Evolutionary conservation across 2,329 filamentous ascomycete species (phyloP).

Genomic region (Trichoderma afroharzianum): DNA sequence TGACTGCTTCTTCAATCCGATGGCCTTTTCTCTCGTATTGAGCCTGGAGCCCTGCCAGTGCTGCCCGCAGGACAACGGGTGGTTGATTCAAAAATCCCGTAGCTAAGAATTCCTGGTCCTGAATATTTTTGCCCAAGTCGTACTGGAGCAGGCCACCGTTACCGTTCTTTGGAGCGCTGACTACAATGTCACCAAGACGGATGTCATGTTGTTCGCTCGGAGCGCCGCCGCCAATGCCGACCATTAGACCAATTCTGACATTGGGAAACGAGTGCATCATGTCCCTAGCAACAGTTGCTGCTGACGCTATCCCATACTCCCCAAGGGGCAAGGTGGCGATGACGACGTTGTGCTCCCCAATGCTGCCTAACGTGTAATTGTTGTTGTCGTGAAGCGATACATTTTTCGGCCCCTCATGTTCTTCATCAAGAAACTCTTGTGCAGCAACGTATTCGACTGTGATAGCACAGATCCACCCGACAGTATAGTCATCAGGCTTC

Average conservation of each 20-base stretch:
- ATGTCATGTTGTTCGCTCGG: background rate
- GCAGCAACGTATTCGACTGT: background rate
- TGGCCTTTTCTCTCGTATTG: background rate
- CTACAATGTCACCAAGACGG: background rate
- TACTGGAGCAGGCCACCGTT: background rate
- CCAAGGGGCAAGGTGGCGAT: background rate
- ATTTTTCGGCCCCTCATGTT: background rate
- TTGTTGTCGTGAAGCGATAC: background rate
- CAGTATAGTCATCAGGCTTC: background rate
- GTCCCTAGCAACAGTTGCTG: background rate
- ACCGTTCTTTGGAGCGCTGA: background rate
- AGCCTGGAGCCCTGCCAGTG: background rate
- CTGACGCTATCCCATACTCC: background rate
- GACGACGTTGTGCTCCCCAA: background rate
- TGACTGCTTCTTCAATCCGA: background rate
- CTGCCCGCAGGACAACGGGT: background rate
- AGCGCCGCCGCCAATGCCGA: background rate
- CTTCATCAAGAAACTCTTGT: background rate
- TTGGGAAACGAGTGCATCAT: background rate
- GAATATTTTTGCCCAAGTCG: background rate
- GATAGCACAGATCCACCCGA: background rate
- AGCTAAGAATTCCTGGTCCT: background rate
- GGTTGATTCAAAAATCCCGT: background rate
- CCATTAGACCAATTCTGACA: background rate
- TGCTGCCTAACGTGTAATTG: background rate